Evolutionary conservation across 2,329 filamentous ascomycete genomes (phyloP).

Genomic region (Phoma sp.): DNA sequence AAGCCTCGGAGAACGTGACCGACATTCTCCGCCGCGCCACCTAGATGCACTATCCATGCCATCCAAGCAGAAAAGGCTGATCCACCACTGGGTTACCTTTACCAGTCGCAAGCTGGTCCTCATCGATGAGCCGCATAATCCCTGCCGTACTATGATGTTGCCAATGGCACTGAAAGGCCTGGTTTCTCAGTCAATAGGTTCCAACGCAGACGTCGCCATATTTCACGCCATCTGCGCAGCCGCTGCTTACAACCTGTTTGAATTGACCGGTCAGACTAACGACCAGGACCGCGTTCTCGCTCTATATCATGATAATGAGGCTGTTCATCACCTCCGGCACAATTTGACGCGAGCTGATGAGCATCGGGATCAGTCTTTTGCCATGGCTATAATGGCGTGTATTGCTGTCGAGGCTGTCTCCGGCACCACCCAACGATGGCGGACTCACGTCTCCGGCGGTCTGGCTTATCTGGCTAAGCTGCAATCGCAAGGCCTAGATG

Average conservation of each 20-base stretch:
- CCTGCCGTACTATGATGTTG: constrained; percentile 21
- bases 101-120: constrained; percentile 17
- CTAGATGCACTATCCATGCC: constrained; percentile 12
- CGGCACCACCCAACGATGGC: constrained; percentile 19
- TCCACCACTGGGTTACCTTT: constrained; percentile 21
- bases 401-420: constrained; percentile 20
- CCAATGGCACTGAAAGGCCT: constrained; percentile 22
- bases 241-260: constrained; percentile 20
- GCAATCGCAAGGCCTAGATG: constrained; percentile 13
- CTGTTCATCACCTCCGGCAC: constrained; percentile 17
- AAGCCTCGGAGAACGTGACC: not conserved
- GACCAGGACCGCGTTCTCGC: constrained; percentile 15
- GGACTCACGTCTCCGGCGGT: constrained; percentile 20
- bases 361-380: constrained; percentile 19
- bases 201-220: constrained; percentile 18
- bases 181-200: constrained; percentile 1
- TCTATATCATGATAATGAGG: constrained; percentile 17
- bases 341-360: constrained; percentile 13
- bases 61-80: constrained; percentile 16
- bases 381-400: constrained; percentile 22
- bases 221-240: constrained; percentile 20
- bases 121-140: constrained; percentile 19
- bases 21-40: constrained; percentile 1
- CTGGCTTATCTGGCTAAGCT: constrained; percentile 15
- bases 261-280: constrained; percentile 9